Base-by-base conservation (phyloP, 169 alveolate genomes). In the Plasmodium chabaudi region DNA sequence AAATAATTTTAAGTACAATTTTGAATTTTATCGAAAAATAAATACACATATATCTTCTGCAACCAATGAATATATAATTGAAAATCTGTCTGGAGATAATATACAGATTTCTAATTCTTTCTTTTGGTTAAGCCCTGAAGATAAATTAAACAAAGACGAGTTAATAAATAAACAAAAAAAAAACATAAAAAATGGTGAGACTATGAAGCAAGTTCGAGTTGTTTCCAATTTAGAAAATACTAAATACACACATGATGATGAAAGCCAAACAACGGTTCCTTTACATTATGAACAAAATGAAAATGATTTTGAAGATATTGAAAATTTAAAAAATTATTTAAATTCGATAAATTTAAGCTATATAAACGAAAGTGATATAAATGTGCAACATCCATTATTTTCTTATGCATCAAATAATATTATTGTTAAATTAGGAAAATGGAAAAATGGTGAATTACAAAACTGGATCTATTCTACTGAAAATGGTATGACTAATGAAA, bases 401-500 rank as follows among this genome's bases (percentile, higher is more conserved):
- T 13, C 60, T 5, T 47, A 65, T 56, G 89, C 82, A 23, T 79
- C 89, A 12, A 65, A 46, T 12, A 79, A 79, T 65, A 65, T 79
- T 79, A 57, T 79, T 59, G 63, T 79, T 5, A 79, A 79, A 42
- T 47, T 39, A 44, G 89, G 89, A 15, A 79, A 59, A 49, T 79
- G 89, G 89, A 46, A 79, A 65, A 79, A 79, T 65, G 89, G 89
- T 12, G 56, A 55, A 60, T 68, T 79, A 57, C 55, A 65, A 65
- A 69, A 79, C 53, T 79, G 79, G 82, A 39, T 79, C 1, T 60
- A 79, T 51, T 27, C 89, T 12, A 79, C 72, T 44, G 89, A 67
- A 6, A 23, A 59, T 5, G 17, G 39, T 12, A 23, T 19, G 9
- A 0, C 13, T 13, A 7, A 9, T 34, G 42, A 34, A 34, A 34